phyloP scores from a whole-genome alignment of 805 yeast species.

The Myxozyma sirexii region DNA sequence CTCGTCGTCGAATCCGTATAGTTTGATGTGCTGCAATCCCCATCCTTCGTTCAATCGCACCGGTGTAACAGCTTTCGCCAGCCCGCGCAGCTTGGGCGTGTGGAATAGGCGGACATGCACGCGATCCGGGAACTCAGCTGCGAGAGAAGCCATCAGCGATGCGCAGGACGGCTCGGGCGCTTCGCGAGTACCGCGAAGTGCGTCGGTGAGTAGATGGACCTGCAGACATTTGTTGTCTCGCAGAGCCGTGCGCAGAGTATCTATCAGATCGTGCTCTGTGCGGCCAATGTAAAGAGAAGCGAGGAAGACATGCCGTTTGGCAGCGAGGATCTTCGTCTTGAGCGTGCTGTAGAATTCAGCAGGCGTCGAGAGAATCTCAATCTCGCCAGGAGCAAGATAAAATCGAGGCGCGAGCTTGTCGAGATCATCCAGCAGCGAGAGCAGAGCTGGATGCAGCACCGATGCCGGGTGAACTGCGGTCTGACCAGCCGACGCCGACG shows the following conservation, averaged over 20 bases:
- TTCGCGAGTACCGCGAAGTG: slow-evolving; percentile 90
- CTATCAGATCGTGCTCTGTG: slow-evolving; percentile 72
- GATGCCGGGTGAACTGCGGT: neutral
- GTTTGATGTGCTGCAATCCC: slow-evolving; percentile 96
- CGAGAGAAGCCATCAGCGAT: slow-evolving; percentile 66
- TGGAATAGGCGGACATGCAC: slow-evolving; percentile 84
- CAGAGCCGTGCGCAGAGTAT: slow-evolving; percentile 64
- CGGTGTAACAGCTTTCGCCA: slow-evolving; percentile 68
- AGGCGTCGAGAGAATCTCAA: slow-evolving; percentile 68
- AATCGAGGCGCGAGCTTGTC: slow-evolving; percentile 35
- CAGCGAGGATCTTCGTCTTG: slow-evolving; percentile 59
- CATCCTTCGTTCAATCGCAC: slow-evolving; percentile 84
- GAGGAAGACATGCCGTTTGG: slow-evolving; percentile 71
- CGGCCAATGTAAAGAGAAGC: slow-evolving; percentile 88
- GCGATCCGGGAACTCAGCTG: slow-evolving; percentile 59
- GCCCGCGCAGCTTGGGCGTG: slow-evolving; percentile 80
- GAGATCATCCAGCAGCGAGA: slow-evolving; percentile 18
- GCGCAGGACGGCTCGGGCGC: slow-evolving; percentile 82
- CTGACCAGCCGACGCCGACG: neutral
- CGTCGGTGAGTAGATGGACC: slow-evolving; percentile 79
- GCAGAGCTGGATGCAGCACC: slow-evolving; percentile 16
- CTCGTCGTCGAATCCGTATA: slow-evolving; percentile 92
- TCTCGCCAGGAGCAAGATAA: slow-evolving; percentile 43
- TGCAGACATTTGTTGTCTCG: slow-evolving; percentile 59
- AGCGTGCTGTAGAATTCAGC: slow-evolving; percentile 68